Conservation (phyloP, 75 land plant genomes). For the Larix kaempferi region DNA sequence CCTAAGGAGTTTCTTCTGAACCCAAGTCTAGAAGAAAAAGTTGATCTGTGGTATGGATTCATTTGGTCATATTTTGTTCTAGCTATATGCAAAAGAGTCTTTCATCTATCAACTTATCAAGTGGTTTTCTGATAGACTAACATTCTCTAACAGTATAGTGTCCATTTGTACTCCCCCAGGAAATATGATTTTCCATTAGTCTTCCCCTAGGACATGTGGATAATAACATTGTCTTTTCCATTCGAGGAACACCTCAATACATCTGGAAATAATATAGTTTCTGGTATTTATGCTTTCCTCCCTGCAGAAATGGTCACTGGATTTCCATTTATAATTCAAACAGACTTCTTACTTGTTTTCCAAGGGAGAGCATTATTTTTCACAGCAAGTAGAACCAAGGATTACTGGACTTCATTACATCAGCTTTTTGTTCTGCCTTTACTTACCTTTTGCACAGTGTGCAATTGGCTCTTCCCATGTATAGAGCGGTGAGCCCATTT, state of each 20-base stretch:
- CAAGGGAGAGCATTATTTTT: slow-evolving; percentile 43
- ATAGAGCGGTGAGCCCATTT: slow-evolving; percentile 6
- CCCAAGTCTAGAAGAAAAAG: no score
- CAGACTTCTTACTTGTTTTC: slow-evolving; percentile 61
- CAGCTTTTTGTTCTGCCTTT: slow-evolving; percentile 49
- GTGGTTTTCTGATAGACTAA: no score
- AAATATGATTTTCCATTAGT: no score
- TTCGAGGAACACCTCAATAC: neutral
- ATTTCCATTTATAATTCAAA: slow-evolving; percentile 65
- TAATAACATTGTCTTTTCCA: neutral
- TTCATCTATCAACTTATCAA: no score
- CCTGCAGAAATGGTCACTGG: slow-evolving; percentile 52
- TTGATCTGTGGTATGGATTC: no score
- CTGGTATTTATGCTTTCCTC: slow-evolving; percentile 54
- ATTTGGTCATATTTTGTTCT: no score
- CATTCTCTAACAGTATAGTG: no score
- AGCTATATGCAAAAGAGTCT: no score
- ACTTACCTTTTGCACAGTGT: slow-evolving; percentile 20
- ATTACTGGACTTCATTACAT: slow-evolving; percentile 49
- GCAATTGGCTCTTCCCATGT: slow-evolving; percentile 16
- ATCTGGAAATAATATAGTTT: neutral
- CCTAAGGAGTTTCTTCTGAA: no score
- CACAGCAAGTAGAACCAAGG: slow-evolving; percentile 61
- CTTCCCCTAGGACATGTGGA: neutral
- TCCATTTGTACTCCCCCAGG: no score